These are phyloP conservation scores for Solanum pinnatisectum DNA, from an alignment of 257 asterid species.

Conservation along the genomic window DNA sequence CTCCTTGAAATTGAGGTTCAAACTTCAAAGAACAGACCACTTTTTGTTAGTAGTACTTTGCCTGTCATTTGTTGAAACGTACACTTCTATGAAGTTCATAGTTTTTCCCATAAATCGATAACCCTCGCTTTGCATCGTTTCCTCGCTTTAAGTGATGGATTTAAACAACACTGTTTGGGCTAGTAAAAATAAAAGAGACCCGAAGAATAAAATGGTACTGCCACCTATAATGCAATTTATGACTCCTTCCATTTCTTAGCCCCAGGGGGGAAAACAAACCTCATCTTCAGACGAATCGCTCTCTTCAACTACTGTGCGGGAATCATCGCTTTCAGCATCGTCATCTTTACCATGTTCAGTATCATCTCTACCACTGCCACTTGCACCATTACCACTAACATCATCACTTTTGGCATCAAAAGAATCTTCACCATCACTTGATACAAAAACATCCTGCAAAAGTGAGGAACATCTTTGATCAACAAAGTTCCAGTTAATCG, in stretches of 20 bases:
- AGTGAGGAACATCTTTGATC: not conserved
- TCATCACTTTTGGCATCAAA: not conserved
- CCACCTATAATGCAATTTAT: not conserved
- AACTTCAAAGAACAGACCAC: not conserved
- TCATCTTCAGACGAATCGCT: slow-evolving; percentile 88
- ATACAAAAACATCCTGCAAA: slow-evolving; percentile 32
- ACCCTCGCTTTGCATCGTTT: not conserved
- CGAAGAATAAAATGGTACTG: not conserved
- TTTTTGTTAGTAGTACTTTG: not conserved
- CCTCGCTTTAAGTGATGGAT: not conserved
- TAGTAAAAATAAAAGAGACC: not conserved
- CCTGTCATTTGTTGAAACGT: not conserved
- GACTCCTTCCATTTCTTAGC: not conserved
- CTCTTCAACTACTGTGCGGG: slow-evolving; percentile 44
- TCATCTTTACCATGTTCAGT: slow-evolving; percentile 8
- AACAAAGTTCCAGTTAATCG: not conserved
- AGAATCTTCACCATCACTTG: slow-evolving; percentile 24
- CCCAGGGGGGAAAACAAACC: slow-evolving; percentile 21
- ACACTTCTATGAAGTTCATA: not conserved
- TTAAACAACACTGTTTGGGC: not conserved
- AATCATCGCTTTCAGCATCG: slow-evolving; percentile 32
- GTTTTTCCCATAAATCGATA: not conserved
- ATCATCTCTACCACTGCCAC: slow-evolving; percentile 10
- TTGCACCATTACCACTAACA: slow-evolving; percentile 2
- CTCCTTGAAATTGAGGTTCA: not conserved